A percentile compares a stretch with the other conserved stretches of the same genome.
Evolutionary conservation across 768 basidiomycete genomes (phyloP).

Genomic region (Tylopilus felleus): DNA sequence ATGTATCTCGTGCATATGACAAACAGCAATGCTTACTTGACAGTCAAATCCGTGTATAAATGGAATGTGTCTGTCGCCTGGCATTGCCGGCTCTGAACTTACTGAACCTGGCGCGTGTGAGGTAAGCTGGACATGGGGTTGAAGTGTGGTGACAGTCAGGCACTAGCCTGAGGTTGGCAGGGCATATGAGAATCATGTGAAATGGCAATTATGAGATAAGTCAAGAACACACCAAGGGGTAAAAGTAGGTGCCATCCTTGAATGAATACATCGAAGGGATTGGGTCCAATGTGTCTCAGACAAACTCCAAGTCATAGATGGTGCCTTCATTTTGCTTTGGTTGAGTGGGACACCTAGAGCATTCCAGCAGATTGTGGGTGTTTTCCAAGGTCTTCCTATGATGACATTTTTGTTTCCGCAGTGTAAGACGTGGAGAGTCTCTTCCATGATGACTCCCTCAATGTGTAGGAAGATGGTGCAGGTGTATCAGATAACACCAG

Average conservation of each 20-base stretch:
- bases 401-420: no score
- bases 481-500: no score
- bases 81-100: conserved; percentile 48
- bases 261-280: conserved; percentile 44
- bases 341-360: conserved; percentile 73
- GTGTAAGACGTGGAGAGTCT: no score
- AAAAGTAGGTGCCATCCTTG: conserved; percentile 68
- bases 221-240: conserved; percentile 43
- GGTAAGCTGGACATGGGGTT: conserved; percentile 59
- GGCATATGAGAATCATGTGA: neutral
- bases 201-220: neutral
- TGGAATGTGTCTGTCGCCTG: no score
- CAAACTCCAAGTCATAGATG: conserved; percentile 47
- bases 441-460: no score
- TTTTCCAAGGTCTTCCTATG: no score
- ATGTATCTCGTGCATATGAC: neutral
- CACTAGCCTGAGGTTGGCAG: conserved; percentile 20
- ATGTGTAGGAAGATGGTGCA: no score
- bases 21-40: conserved; percentile 43
- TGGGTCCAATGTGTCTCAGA: conserved; percentile 51
- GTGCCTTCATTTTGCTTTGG: conserved; percentile 55
- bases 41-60: no score
- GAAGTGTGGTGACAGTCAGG: conserved; percentile 52
- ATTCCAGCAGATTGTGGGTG: conserved; percentile 82
- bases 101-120: conserved; percentile 59